Evolutionary conservation across 306 rosid genomes (phyloP).

Genomic region (Dryas drummondii): DNA sequence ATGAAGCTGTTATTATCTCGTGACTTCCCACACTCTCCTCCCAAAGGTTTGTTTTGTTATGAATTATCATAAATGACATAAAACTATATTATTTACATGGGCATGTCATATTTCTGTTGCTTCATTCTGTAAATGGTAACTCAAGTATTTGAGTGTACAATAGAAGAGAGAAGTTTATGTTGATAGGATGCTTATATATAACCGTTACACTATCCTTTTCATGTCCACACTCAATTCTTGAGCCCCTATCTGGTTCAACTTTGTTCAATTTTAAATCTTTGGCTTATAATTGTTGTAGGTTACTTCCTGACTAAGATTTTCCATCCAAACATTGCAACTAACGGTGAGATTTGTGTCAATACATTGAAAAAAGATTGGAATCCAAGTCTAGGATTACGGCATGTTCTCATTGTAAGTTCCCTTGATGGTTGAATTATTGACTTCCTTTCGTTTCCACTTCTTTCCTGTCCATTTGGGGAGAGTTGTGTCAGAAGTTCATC

Average conservation of each 20-base stretch:
- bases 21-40: slow-evolving; percentile 92
- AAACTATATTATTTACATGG: neutral
- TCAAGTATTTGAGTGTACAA: neutral
- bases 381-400: slow-evolving; percentile 91
- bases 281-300: slow-evolving; percentile 52
- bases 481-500: neutral
- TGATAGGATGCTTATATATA: neutral
- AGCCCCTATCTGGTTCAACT: neutral
- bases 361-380: slow-evolving; percentile 96
- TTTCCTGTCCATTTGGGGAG: neutral
- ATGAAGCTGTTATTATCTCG: slow-evolving; percentile 84
- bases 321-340: slow-evolving; percentile 87
- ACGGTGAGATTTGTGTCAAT: slow-evolving; percentile 98
- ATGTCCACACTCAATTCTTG: neutral
- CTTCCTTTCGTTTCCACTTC: neutral
- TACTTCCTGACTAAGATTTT: slow-evolving; percentile 87
- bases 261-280: slow-evolving; percentile 10
- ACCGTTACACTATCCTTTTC: neutral
- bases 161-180: neutral
- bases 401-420: slow-evolving; percentile 78
- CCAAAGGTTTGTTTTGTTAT: slow-evolving; percentile 61
- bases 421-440: neutral
- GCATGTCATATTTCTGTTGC: neutral
- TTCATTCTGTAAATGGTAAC: neutral
- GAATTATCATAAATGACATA: neutral